phyloP scores from a whole-genome alignment of 2,329 filamentous ascomycete genomes.

The Fusarium sp. region DNA sequence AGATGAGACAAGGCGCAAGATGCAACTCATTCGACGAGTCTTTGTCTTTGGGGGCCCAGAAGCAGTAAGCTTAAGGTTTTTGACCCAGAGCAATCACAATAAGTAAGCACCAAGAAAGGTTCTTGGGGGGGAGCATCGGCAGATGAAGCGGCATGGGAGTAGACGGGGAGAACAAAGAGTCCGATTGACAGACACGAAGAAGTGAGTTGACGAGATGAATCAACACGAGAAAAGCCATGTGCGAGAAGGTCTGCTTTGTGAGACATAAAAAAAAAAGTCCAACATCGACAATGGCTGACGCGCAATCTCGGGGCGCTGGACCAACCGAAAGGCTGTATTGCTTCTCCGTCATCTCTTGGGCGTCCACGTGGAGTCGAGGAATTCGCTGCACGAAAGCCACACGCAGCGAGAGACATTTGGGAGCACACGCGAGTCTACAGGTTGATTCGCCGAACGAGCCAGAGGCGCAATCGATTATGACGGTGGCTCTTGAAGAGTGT shows the following conservation, averaged over 20 bases:
- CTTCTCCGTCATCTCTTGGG: conserved; percentile 6
- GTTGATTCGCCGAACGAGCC: background rate
- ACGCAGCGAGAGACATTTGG: conserved; percentile 5
- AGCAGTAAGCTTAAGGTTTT: background rate
- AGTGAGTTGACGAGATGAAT: background rate
- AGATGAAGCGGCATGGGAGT: conserved; percentile 13
- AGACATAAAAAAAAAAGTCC: conserved; percentile 20
- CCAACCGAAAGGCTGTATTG: conserved; percentile 26
- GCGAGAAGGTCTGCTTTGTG: conserved; percentile 6
- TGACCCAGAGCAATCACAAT: background rate
- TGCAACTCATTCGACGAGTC: background rate
- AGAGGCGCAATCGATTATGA: conserved; percentile 1
- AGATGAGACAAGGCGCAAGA: conserved; percentile 5
- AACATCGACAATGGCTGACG: conserved; percentile 15
- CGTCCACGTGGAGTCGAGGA: conserved; percentile 42
- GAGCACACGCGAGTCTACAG: conserved; percentile 4
- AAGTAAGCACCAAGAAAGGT: conserved; percentile 16
- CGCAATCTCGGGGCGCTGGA: conserved; percentile 37
- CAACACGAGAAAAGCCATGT: conserved; percentile 30
- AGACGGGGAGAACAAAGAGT: background rate
- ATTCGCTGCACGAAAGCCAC: conserved; percentile 34
- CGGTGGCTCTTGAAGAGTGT: background rate
- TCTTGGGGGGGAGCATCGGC: conserved; percentile 20
- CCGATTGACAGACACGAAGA: conserved; percentile 3
- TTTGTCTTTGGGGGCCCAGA: background rate